Base-by-base conservation (phyloP, 352 stramenopile species). In the Phytophthora fragariaefolia region DNA sequence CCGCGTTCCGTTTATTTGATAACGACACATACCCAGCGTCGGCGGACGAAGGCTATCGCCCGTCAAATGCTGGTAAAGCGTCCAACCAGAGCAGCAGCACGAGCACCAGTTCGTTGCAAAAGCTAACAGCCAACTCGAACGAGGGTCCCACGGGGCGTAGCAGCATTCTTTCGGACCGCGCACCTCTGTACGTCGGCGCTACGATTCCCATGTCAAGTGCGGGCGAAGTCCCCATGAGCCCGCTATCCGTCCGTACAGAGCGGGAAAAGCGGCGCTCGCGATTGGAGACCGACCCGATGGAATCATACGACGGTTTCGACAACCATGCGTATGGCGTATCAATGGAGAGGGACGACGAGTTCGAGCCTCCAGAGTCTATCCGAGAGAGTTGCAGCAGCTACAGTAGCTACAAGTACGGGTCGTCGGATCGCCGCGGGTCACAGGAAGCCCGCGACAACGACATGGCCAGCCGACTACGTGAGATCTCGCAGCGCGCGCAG, bases 201-300 rank as follows among this genome's bases (percentile, higher is more conserved):
- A 61, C 71, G 17, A 66, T 69, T 27, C 63, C 69, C 50, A 76
- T 89, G 51, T 85, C 79, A 17, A 85, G 63, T 27, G 79, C 70
- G 50, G 57, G 62, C 30, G 66, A 82, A 32, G 80, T 91, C 38
- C 83, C 83, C 2, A 73, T 85, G 26, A 90, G 80, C 53, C 83
- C 83, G 20, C 59, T 91, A 26, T 80, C 71, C 3, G 80, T 91
- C 56, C 82, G 73, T 23, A 80, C 66, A 17, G 52, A 86, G 40
- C 66, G 66, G 30, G 51, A 82, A 28, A 73, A 73, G 38, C 63
- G 72, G 12, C 79, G 79, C 6, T 74, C 71, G 28, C 79, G 80
- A 7, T 64, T 90, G 36, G 79, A 89, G 64, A 89, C 83, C 3
- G 83, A 91, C 55, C 83, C 80, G 26, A 86, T 82, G 75, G 83